Conservation (phyloP, 345 rosid genomes). For the Iberis pinnata region DNA sequence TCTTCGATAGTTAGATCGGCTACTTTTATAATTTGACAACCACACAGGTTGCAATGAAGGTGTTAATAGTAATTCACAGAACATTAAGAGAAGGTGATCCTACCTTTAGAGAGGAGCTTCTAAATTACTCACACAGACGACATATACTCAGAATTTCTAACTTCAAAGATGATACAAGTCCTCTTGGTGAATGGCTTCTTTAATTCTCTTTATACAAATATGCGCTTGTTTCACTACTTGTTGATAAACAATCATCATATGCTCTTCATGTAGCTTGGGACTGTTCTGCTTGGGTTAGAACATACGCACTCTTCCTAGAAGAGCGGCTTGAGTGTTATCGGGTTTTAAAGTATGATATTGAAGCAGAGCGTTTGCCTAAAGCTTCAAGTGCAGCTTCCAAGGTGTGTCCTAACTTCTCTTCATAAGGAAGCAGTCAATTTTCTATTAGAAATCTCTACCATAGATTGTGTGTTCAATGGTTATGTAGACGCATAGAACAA, state of each 20-base stretch:
- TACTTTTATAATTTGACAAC: too few species aligned
- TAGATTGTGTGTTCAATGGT: constrained; percentile 22
- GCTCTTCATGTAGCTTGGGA: constrained; percentile 87
- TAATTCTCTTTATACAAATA: constrained; percentile 23
- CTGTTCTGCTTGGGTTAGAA: constrained; percentile 92
- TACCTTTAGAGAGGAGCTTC: constrained; percentile 89
- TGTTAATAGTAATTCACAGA: constrained; percentile 86
- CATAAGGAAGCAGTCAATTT: background rate
- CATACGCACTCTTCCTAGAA: constrained; percentile 88
- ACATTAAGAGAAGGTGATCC: constrained; percentile 98
- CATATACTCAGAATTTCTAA: constrained; percentile 98
- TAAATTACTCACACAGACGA: constrained; percentile 78
- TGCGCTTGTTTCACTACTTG: too few species aligned
- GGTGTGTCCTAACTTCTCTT: constrained; percentile 25
- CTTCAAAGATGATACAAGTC: constrained; percentile 95
- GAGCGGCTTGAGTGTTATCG: constrained; percentile 91
- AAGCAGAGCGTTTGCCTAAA: constrained; percentile 43
- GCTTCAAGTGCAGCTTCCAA: constrained; percentile 27
- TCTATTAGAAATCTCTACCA: background rate
- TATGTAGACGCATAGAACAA: constrained; percentile 55
- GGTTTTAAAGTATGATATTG: constrained; percentile 81
- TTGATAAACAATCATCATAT: too few species aligned
- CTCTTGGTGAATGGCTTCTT: too few species aligned
- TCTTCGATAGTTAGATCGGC: too few species aligned
- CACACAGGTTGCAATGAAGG: constrained; percentile 97